A percentile compares a stretch with the other conserved stretches of the same genome.
Conservation (phyloP, 805 yeast genomes). For the Candida railenensis region DNA sequence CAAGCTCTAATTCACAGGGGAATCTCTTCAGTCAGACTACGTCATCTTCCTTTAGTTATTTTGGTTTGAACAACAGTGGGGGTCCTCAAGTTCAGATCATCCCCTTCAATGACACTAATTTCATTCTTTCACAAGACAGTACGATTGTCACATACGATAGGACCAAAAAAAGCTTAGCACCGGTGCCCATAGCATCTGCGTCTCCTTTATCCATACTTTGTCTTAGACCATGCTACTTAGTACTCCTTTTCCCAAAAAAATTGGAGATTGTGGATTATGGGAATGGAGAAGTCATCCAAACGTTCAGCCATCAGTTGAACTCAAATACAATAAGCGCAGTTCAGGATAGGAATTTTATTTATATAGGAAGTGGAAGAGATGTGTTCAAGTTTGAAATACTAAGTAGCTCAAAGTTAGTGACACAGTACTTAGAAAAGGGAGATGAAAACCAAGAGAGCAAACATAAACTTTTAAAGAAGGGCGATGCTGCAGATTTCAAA, state of each 20-base stretch:
- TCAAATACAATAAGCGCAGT: slow-evolving; percentile 20
- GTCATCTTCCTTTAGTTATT: slow-evolving; percentile 35
- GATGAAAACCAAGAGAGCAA: slow-evolving; percentile 11
- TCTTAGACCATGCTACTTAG: slow-evolving; percentile 32
- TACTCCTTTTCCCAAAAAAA: slow-evolving; percentile 29
- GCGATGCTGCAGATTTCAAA: slow-evolving; percentile 27
- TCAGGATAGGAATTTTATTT: slow-evolving; percentile 11
- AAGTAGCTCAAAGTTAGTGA: slow-evolving; percentile 8
- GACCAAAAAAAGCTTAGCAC: background rate
- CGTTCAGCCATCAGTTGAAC: slow-evolving; percentile 30
- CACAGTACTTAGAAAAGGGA: slow-evolving; percentile 15
- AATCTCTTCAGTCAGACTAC: slow-evolving; percentile 17
- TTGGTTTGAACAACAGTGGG: slow-evolving; percentile 28
- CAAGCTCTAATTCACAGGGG: slow-evolving; percentile 12
- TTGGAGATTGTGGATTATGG: slow-evolving; percentile 34
- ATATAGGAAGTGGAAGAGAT: slow-evolving; percentile 27
- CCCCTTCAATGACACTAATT: slow-evolving; percentile 8
- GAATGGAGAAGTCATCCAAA: slow-evolving; percentile 36
- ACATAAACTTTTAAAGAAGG: slow-evolving; percentile 11
- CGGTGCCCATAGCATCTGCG: slow-evolving; percentile 7
- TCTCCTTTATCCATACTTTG: slow-evolving; percentile 25
- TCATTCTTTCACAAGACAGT: slow-evolving; percentile 33
- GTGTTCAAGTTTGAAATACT: slow-evolving; percentile 29
- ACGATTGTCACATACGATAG: slow-evolving; percentile 17
- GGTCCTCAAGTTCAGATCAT: slow-evolving; percentile 28